A percentile compares a stretch with the other conserved stretches of the same genome.
Evolutionary conservation across 495 filamentous ascomycete species (phyloP).

Genomic region (Viridothelium virens): DNA sequence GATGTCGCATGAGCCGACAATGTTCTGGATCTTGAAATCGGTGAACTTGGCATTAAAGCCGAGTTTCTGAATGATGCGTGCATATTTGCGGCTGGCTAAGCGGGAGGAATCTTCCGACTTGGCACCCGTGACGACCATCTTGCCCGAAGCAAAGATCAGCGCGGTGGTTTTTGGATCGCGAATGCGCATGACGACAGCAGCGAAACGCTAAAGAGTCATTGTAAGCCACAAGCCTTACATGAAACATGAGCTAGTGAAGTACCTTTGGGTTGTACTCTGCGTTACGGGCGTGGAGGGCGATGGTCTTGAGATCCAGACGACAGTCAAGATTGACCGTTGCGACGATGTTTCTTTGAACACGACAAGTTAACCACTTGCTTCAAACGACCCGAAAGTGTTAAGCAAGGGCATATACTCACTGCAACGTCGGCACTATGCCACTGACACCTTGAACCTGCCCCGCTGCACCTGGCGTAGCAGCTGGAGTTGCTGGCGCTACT

Average conservation of each 20-base stretch:
- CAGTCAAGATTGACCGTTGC: slow-evolving; percentile 98
- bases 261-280: slow-evolving; percentile 98
- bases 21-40: slow-evolving; percentile 99
- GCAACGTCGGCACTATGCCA: slow-evolving; percentile 93
- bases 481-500: slow-evolving; percentile 91
- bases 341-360: slow-evolving; percentile 90
- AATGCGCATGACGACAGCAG: slow-evolving; percentile 99
- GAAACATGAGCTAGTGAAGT: slow-evolving; percentile 33
- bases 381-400: slow-evolving; percentile 30
- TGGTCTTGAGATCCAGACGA: slow-evolving; percentile 97
- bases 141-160: slow-evolving; percentile 94
- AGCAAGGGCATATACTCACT: slow-evolving; percentile 64
- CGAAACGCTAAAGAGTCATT: slow-evolving; percentile 70
- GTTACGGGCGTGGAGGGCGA: slow-evolving; percentile 95
- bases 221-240: neutral
- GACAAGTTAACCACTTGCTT: slow-evolving; percentile 43
- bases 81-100: slow-evolving; percentile 94
- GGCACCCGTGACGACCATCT: slow-evolving; percentile 99
- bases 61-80: slow-evolving; percentile 98
- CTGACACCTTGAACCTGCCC: slow-evolving; percentile 56
- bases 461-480: slow-evolving; percentile 75
- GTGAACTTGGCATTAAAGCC: slow-evolving; percentile 99
- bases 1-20: slow-evolving; percentile 97
- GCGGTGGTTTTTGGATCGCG: slow-evolving; percentile 98
- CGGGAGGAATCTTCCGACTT: slow-evolving; percentile 98